A percentile compares a stretch with the other conserved stretches of the same genome.
These are phyloP conservation scores for Gymnopilus junonius DNA, from an alignment of 768 basidiomycete species.

Conservation along the genomic window DNA sequence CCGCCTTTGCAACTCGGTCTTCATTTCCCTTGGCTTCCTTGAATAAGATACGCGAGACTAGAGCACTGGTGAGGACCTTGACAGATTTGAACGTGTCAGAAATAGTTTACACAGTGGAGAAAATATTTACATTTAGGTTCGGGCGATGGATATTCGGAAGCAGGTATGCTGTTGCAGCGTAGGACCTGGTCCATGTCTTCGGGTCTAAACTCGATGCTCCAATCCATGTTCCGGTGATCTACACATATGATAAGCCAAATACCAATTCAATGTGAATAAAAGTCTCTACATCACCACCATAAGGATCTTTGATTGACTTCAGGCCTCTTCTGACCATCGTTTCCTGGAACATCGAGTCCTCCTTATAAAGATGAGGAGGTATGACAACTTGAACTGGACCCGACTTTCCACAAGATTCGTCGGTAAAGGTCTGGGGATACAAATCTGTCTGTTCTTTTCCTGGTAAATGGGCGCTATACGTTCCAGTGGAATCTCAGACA, in stretches of 20 bases:
- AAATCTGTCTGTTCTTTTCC: slow-evolving; percentile 25
- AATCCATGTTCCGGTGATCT: slow-evolving; percentile 29
- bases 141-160: slow-evolving; percentile 48
- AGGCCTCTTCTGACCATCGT: slow-evolving; percentile 30
- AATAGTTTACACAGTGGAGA: not conserved
- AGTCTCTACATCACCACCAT: slow-evolving; percentile 30
- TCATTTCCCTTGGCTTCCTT: not conserved
- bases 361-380: slow-evolving; percentile 25
- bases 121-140: not conserved
- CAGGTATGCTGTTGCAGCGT: slow-evolving; percentile 9
- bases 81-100: not conserved
- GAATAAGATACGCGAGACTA: slow-evolving; percentile 16
- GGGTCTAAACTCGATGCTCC: slow-evolving; percentile 59
- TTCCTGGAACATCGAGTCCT: slow-evolving; percentile 28
- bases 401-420: slow-evolving; percentile 24
- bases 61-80: slow-evolving; percentile 27
- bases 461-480: slow-evolving; percentile 31
- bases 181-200: slow-evolving; percentile 8
- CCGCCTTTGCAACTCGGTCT: slow-evolving; percentile 30
- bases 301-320: slow-evolving; percentile 29
- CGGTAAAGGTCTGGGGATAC: slow-evolving; percentile 31
- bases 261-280: not conserved
- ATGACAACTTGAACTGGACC: slow-evolving; percentile 34
- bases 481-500: not conserved
- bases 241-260: not conserved